Evolutionary conservation across 106 monocot species (phyloP).

Genomic region (Allium fistulosum): DNA sequence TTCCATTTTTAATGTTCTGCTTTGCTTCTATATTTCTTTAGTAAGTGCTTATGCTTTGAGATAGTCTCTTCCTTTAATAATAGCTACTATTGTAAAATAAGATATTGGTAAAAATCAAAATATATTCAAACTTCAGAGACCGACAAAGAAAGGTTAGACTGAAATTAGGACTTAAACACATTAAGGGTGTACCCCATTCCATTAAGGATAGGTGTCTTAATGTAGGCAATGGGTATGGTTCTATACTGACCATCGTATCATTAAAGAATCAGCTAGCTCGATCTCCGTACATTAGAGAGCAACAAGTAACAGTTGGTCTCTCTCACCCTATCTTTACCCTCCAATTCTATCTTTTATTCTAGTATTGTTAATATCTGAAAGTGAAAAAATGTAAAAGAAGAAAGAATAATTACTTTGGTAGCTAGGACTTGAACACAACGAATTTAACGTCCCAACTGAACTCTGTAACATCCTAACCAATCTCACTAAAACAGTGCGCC

Average conservation of each 20-base stretch:
- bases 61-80: slow-evolving; percentile 7
- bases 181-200: not conserved
- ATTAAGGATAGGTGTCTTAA: not conserved
- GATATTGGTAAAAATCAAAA: not conserved
- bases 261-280: too few relatives aligned
- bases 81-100: slow-evolving; percentile 13
- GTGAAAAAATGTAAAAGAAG: not conserved
- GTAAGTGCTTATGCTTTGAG: slow-evolving; percentile 14
- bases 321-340: not conserved
- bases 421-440: slow-evolving; percentile 53
- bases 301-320: not conserved
- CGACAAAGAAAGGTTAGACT: not conserved
- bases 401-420: slow-evolving; percentile 3
- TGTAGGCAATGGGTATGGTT: not conserved
- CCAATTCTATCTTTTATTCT: too few relatives aligned
- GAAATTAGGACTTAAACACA: not conserved
- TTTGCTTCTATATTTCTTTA: slow-evolving; percentile 45
- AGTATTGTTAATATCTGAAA: too few relatives aligned
- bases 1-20: slow-evolving; percentile 51
- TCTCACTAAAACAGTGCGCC: slow-evolving; percentile 24
- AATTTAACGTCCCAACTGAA: slow-evolving; percentile 76
- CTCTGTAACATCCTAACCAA: slow-evolving; percentile 44
- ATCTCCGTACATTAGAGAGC: not conserved
- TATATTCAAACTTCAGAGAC: not conserved
- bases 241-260: too few relatives aligned